Evolutionary conservation across 768 basidiomycete genomes (phyloP).

Genomic region (Lactarius akahatsu): DNA sequence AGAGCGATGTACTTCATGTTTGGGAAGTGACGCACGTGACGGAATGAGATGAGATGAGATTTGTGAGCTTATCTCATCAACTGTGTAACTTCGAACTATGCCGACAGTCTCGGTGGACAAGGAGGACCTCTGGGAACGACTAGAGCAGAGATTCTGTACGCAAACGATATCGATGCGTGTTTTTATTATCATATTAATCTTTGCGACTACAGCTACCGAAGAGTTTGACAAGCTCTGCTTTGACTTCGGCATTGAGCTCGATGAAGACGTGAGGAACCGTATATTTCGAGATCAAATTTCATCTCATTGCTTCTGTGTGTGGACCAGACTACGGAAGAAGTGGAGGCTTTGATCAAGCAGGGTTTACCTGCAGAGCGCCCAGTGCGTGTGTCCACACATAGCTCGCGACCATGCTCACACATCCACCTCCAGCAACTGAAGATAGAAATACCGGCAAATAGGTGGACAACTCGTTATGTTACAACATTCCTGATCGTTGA

Average conservation of each 20-base stretch:
- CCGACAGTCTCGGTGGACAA: constrained; percentile 97
- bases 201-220: constrained; percentile 64
- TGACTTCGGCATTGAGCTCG: constrained; percentile 95
- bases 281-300: background rate
- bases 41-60: background rate
- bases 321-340: constrained; percentile 80
- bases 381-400: constrained; percentile 42
- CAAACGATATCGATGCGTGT: constrained; percentile 19
- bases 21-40: constrained; percentile 5
- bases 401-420: constrained; percentile 16
- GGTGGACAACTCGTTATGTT: constrained; percentile 43
- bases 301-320: constrained; percentile 15
- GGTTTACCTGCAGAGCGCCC: constrained; percentile 84
- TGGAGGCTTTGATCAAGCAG: constrained; percentile 77
- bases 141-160: constrained; percentile 81
- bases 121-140: constrained; percentile 85
- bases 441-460: constrained; percentile 98
- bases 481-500: background rate
- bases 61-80: constrained; percentile 5
- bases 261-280: constrained; percentile 79
- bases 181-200: background rate
- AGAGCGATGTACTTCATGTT: constrained; percentile 90
- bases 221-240: constrained; percentile 96
- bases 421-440: constrained; percentile 76
- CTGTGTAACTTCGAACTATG: constrained; percentile 47